A percentile compares a stretch with the other conserved stretches of the same genome.
Conservation (phyloP, 2,329 filamentous ascomycete species). For the Colletotrichum theobromicola region DNA sequence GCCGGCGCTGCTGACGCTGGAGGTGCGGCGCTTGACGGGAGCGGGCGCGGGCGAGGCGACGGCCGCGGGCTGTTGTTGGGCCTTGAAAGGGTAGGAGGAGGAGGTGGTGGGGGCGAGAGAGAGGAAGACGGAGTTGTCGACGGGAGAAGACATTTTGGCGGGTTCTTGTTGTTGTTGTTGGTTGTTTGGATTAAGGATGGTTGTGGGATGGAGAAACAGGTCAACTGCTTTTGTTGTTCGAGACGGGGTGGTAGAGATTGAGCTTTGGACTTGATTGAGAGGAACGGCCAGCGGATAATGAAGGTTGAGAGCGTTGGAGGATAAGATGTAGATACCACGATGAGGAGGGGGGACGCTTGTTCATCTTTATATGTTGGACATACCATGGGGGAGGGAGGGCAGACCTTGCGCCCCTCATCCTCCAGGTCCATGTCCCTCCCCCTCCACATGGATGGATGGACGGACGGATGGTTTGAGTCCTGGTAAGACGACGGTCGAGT, state of each 20-base stretch:
- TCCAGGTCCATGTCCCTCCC: neutral
- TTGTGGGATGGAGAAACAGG: neutral
- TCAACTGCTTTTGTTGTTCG: conserved; percentile 8
- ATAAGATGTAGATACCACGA: rapidly evolving
- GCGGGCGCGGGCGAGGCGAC: conserved; percentile 34
- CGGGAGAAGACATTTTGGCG: conserved; percentile 21
- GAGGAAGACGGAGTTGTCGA: conserved; percentile 48
- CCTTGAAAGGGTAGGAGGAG: conserved; percentile 51
- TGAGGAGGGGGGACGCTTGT: neutral
- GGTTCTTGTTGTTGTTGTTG: neutral
- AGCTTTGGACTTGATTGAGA: neutral
- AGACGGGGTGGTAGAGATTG: conserved; percentile 2
- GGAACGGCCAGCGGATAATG: neutral
- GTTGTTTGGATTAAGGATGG: neutral
- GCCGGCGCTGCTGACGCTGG: conserved; percentile 56
- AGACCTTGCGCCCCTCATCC: neutral
- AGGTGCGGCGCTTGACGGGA: conserved; percentile 50
- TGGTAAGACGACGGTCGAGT: neutral
- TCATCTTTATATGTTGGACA: conserved; percentile 13
- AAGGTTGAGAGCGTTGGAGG: conserved; percentile 1
- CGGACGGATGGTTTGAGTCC: neutral
- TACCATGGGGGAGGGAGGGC: neutral
- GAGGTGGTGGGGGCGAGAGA: conserved; percentile 65
- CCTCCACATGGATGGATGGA: neutral
- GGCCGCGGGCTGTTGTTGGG: conserved; percentile 38